Evolutionary conservation across 1,284 basidiomycete species (phyloP).

Genomic region (Paramarasmius palmivorus): DNA sequence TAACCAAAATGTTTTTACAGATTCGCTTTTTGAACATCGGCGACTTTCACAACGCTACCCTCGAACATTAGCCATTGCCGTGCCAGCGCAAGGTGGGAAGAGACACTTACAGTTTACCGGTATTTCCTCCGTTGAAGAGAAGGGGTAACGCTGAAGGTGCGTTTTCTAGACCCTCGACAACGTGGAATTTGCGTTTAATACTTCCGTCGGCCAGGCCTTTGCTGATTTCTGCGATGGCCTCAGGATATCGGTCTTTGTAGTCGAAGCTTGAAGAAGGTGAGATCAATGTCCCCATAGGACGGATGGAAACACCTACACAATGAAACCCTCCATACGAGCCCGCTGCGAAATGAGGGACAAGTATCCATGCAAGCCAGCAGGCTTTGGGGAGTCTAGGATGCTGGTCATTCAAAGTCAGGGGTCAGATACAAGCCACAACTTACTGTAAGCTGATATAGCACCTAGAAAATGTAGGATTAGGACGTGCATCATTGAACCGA

Average conservation of each 20-base stretch:
- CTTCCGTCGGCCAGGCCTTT: conserved; percentile 65
- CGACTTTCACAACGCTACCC: conserved; percentile 50
- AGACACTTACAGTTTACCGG: conserved; percentile 74
- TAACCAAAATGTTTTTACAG: background rate
- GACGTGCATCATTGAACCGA: conserved; percentile 11
- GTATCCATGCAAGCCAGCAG: conserved; percentile 63
- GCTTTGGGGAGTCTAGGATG: conserved; percentile 51
- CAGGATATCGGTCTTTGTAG: conserved; percentile 57
- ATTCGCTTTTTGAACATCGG: conserved; percentile 24
- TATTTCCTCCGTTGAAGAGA: conserved; percentile 80
- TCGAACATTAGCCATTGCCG: conserved; percentile 7
- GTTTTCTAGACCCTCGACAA: conserved; percentile 71
- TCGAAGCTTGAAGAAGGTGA: conserved; percentile 49
- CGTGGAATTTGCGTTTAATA: conserved; percentile 80
- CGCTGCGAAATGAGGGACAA: conserved; percentile 72
- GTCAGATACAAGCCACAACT: conserved; percentile 22
- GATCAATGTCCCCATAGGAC: conserved; percentile 1
- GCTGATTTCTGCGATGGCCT: conserved; percentile 55
- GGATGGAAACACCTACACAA: conserved; percentile 55
- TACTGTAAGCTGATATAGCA: conserved; percentile 81
- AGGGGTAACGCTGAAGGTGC: conserved; percentile 69
- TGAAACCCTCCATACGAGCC: conserved; percentile 81
- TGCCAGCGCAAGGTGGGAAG: conserved; percentile 2
- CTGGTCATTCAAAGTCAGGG: no score
- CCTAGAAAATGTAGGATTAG: conserved; percentile 37